A percentile compares a stretch with the other conserved stretches of the same genome.
Conservation (phyloP, 1,139 yeast species). For the Trichomonascaceae sp. region DNA sequence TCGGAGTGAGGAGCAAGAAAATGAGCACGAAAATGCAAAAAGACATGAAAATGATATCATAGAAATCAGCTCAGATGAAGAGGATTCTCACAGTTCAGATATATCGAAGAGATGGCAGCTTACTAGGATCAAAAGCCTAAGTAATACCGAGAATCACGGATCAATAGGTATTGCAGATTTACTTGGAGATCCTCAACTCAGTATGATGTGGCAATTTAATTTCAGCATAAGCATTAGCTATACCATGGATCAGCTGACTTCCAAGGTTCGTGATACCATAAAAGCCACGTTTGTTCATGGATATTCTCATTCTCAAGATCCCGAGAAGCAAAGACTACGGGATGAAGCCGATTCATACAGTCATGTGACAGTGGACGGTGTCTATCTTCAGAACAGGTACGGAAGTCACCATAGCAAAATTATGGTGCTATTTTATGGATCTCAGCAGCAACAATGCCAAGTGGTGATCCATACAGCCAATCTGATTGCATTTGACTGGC, state of each 20-base stretch:
- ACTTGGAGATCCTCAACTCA: constrained; percentile 14
- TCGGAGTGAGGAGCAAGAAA: background rate
- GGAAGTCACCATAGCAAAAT: constrained; percentile 34
- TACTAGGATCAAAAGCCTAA: constrained; percentile 15
- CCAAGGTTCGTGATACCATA: constrained; percentile 14
- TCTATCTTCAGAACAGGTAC: constrained; percentile 19
- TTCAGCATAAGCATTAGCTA: constrained; percentile 25
- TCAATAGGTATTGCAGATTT: constrained; percentile 19
- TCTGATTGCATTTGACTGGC: constrained; percentile 31
- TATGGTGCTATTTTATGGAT: constrained; percentile 29
- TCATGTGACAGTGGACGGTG: constrained; percentile 20
- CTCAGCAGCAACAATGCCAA: constrained; percentile 17
- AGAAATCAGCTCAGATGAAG: constrained; percentile 2
- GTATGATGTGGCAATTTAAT: constrained; percentile 28
- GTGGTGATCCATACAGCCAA: constrained; percentile 34
- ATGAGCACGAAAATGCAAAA: background rate
- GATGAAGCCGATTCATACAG: constrained; percentile 12
- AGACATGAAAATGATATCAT: background rate
- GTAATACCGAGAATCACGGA: constrained; percentile 17
- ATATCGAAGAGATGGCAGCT: constrained; percentile 9
- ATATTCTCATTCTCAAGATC: constrained; percentile 9
- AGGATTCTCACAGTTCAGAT: background rate
- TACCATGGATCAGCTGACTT: constrained; percentile 22
- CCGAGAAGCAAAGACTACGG: constrained; percentile 3
- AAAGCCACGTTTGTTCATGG: constrained; percentile 26